Conservation (phyloP, 345 rosid genomes). For the Brassica cretica region DNA sequence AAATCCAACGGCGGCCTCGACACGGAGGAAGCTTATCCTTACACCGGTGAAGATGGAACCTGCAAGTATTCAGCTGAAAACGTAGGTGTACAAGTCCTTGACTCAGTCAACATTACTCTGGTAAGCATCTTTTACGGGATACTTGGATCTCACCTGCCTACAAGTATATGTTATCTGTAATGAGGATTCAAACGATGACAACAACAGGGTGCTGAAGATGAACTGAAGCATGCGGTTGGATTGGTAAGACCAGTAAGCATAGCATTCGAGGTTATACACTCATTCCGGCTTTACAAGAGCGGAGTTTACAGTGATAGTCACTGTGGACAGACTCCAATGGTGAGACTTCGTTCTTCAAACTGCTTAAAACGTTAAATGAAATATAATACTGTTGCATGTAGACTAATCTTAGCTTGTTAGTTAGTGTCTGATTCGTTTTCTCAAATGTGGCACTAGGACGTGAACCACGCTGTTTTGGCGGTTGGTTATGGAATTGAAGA, state of each 20-base stretch:
- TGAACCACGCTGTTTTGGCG: slow-evolving; percentile 96
- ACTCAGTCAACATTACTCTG: slow-evolving; percentile 86
- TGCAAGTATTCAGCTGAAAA: slow-evolving; percentile 84
- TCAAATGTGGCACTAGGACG: slow-evolving; percentile 56
- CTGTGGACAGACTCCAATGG: slow-evolving; percentile 79
- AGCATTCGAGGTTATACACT: slow-evolving; percentile 73
- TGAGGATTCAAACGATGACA: slow-evolving; percentile 1
- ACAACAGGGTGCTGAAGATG: slow-evolving; percentile 87
- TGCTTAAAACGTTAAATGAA: not conserved
- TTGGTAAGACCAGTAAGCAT: slow-evolving; percentile 84
- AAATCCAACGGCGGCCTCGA: slow-evolving; percentile 93
- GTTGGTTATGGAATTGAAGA: slow-evolving; percentile 90
- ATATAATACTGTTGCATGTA: not conserved
- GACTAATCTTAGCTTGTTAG: not conserved
- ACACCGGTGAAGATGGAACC: slow-evolving; percentile 54
- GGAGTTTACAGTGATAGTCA: slow-evolving; percentile 75
- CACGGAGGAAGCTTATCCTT: slow-evolving; percentile 88
- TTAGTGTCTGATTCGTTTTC: not conserved
- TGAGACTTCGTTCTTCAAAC: slow-evolving; percentile 37
- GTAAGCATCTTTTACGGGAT: slow-evolving; percentile 42
- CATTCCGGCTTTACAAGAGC: slow-evolving; percentile 66
- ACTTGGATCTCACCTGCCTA: not conserved
- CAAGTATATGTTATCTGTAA: slow-evolving; percentile 5
- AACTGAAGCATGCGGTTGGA: slow-evolving; percentile 91
- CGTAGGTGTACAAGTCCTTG: slow-evolving; percentile 64